Conservation (phyloP, 83 land plant species). For the Picea abies region DNA sequence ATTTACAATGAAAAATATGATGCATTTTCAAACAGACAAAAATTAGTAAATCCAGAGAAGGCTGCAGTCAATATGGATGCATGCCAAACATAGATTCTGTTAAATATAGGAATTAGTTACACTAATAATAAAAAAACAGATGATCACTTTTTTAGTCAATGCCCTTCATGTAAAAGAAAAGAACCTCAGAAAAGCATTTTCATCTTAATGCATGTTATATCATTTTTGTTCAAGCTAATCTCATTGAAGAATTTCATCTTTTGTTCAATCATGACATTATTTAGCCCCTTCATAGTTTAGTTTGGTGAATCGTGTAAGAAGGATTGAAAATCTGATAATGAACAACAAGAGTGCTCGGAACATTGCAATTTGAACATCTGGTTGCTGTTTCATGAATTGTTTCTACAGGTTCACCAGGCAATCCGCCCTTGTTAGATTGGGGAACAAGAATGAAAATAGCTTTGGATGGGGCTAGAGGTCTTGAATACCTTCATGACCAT, state of each 20-base stretch:
- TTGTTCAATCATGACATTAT: not conserved
- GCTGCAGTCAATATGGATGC: not conserved
- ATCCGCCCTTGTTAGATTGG: slow-evolving; percentile 54
- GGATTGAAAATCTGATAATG: slow-evolving; percentile 2
- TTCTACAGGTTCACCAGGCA: slow-evolving; percentile 19
- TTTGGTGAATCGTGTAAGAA: not conserved
- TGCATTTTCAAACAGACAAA: not conserved
- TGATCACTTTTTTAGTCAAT: not conserved
- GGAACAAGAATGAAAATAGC: slow-evolving; percentile 70
- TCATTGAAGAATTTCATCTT: not conserved
- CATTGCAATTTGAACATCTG: not conserved
- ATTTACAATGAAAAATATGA: too few relatives aligned
- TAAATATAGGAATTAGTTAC: not conserved
- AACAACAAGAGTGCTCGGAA: not conserved
- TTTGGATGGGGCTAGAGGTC: slow-evolving; percentile 71
- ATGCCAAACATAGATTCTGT: not conserved
- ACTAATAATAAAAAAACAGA: not conserved
- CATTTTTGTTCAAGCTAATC: not conserved
- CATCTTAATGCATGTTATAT: not conserved
- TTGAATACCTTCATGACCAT: slow-evolving; percentile 78
- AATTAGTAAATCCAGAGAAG: not conserved
- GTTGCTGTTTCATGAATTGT: not conserved
- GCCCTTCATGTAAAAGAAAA: not conserved
- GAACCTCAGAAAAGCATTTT: not conserved
- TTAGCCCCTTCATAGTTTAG: not conserved